Evolutionary conservation across 495 filamentous ascomycete genomes (phyloP), one percentile per base, ranked within the genome.

Genomic region (Neurospora hispaniola): DNA sequence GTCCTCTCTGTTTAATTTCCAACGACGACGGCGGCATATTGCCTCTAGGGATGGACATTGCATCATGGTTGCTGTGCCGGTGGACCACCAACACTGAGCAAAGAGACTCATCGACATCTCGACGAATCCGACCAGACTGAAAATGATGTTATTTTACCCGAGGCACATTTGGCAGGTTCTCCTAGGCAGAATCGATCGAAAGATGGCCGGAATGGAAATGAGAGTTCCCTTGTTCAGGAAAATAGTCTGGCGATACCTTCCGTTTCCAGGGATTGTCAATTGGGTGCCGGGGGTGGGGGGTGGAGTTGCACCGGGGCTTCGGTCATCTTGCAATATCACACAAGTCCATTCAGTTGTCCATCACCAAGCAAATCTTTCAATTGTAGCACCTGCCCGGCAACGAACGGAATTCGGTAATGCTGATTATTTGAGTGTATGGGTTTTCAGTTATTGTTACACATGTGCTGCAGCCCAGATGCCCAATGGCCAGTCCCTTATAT

Each of bases 91-190:
- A 59, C 54, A 35, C 54, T 35, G 54, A 66, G 35, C 54, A 66
- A 35, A 66, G 54, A 66, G 54, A 18, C 35, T 38, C 35, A 38
- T 38, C 35, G 35, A 38, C 35, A 38, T 62, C 54, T 62, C 54
- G 27, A 62, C 54, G 54, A 62, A 62, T 62, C 54, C 54, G 54
- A 62, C 54, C 23, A 14, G 20, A 31, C 20, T 54, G 46, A 46
- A 62, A 62, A 62, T 66, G 54, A 66, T 66, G 54, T 66, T 66
- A 66, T 66, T 66, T 66, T 35, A 66, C 54, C 54, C 54, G 54
- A 35, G 27, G 35, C 48, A 59, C 4, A 11, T 27, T 59, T 59
- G 10, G 46, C 20, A 54, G 5, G 46, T 54, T 0, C 46, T 54
- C 4, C 54, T 62, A 62, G 54, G 14, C 27, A 62, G 54, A 62